phyloP scores from a whole-genome alignment of 2,329 filamentous ascomycete genomes.

The Fusarium sterilihyphosum region DNA sequence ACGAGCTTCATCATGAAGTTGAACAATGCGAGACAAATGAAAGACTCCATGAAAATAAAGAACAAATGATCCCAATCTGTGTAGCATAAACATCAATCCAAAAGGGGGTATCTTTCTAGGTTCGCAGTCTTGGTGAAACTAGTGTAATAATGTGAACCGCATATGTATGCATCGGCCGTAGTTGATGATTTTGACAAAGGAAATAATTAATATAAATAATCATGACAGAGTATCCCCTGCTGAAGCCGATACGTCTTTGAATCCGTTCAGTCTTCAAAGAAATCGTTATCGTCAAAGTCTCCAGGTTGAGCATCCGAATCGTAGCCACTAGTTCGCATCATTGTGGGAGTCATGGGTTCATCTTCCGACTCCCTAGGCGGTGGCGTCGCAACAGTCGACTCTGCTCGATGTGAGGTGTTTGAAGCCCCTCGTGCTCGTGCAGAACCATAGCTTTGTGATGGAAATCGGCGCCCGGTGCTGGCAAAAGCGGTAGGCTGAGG shows the following conservation, averaged over 20 bases:
- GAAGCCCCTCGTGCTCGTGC: slow-evolving; percentile 44
- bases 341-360: slow-evolving; percentile 67
- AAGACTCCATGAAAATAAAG: slow-evolving; percentile 15
- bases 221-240: slow-evolving; percentile 11
- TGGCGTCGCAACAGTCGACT: slow-evolving; percentile 45
- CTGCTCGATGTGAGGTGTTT: slow-evolving; percentile 43
- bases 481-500: slow-evolving; percentile 69
- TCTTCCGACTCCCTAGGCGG: slow-evolving; percentile 51
- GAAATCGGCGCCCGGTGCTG: slow-evolving; percentile 67
- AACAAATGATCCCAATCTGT: slow-evolving; percentile 40
- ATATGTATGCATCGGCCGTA: slow-evolving; percentile 38
- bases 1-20: slow-evolving; percentile 5
- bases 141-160: slow-evolving; percentile 41
- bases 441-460: slow-evolving; percentile 52
- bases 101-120: slow-evolving; percentile 56
- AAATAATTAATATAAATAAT: slow-evolving; percentile 31
- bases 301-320: slow-evolving; percentile 69
- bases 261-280: slow-evolving; percentile 58
- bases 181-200: slow-evolving; percentile 43
- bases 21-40: slow-evolving; percentile 27
- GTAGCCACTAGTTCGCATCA: slow-evolving; percentile 68
- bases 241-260: neutral
- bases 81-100: slow-evolving; percentile 47
- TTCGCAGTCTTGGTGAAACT: slow-evolving; percentile 47
- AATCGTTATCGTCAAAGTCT: slow-evolving; percentile 68